These are phyloP conservation scores for Puccinia polysora DNA, from an alignment of 1,284 basidiomycete species.

Conservation along the genomic window DNA sequence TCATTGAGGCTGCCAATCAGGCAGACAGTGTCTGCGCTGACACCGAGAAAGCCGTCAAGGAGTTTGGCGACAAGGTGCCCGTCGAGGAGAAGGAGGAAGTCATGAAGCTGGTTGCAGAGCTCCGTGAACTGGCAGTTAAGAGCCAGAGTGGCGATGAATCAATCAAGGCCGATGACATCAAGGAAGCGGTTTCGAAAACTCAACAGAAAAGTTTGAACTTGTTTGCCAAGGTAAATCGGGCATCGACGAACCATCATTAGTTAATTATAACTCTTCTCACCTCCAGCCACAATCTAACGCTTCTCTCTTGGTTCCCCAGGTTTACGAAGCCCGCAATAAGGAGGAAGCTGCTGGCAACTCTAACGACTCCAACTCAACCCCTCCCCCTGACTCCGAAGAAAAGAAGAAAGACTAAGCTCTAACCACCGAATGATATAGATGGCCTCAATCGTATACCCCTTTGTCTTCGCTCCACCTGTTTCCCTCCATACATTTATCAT, in stretches of 20 bases:
- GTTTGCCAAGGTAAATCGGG: constrained; percentile 74
- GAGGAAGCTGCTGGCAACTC: constrained; percentile 55
- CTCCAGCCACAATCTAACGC: neutral
- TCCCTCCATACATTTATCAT: too few relatives aligned
- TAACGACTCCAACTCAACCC: constrained; percentile 54
- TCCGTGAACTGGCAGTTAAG: constrained; percentile 86
- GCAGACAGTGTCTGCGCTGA: constrained; percentile 90
- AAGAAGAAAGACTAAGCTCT: constrained; percentile 53
- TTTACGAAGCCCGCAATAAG: constrained; percentile 84
- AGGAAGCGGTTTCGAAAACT: constrained; percentile 89
- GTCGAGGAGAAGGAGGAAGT: constrained; percentile 89
- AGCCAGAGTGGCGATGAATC: constrained; percentile 79
- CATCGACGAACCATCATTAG: neutral
- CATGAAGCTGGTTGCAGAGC: constrained; percentile 73
- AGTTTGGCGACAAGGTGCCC: constrained; percentile 96
- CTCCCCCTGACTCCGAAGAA: constrained; percentile 52
- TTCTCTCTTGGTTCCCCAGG: constrained; percentile 52
- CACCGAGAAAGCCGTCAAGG: constrained; percentile 93
- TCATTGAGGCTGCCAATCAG: constrained; percentile 97
- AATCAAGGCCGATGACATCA: constrained; percentile 78
- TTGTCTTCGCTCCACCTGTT: too few relatives aligned
- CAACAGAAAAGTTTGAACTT: constrained; percentile 92
- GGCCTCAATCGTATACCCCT: too few relatives aligned
- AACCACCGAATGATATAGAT: too few relatives aligned
- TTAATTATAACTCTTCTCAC: neutral